These are phyloP conservation scores for Penicillium sclerotiorum DNA, from an alignment of 2,329 filamentous ascomycete genomes.

Conservation along the genomic window DNA sequence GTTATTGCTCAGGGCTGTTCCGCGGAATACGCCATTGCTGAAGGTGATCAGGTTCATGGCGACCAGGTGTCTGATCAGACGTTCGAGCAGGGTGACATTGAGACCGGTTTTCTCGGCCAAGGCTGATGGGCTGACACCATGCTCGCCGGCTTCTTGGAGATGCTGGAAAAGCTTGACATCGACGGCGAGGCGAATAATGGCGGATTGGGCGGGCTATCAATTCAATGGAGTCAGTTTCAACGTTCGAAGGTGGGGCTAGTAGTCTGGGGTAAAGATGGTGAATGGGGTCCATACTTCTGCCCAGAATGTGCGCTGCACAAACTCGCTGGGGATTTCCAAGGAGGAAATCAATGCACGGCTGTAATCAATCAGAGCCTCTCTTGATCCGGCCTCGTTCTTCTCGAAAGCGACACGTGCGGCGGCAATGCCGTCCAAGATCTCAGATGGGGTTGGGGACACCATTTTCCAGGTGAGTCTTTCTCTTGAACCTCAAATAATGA, in stretches of 20 bases:
- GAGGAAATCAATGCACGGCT: constrained; percentile 37
- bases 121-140: constrained; percentile 26
- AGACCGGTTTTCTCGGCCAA: constrained; percentile 36
- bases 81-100: constrained; percentile 30
- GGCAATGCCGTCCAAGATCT: constrained; percentile 19
- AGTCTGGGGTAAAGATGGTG: background rate
- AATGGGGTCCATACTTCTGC: constrained; percentile 36
- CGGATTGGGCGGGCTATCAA: constrained; percentile 33
- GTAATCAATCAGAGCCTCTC: constrained; percentile 42
- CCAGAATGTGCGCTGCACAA: constrained; percentile 39
- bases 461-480: background rate
- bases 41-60: constrained; percentile 41
- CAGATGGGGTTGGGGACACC: background rate
- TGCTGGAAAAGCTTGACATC: constrained; percentile 40
- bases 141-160: constrained; percentile 29
- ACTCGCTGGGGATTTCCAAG: constrained; percentile 44
- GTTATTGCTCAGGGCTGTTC: constrained; percentile 35
- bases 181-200: constrained; percentile 40
- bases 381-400: constrained; percentile 35
- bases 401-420: constrained; percentile 35
- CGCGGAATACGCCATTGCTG: constrained; percentile 27
- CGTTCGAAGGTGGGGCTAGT: background rate
- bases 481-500: too few relatives aligned
- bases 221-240: background rate
- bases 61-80: constrained; percentile 42